Evolutionary conservation across 306 rosid species (phyloP), one percentile per base, ranked within the genome.

Genomic region (Medicago lupulina): DNA sequence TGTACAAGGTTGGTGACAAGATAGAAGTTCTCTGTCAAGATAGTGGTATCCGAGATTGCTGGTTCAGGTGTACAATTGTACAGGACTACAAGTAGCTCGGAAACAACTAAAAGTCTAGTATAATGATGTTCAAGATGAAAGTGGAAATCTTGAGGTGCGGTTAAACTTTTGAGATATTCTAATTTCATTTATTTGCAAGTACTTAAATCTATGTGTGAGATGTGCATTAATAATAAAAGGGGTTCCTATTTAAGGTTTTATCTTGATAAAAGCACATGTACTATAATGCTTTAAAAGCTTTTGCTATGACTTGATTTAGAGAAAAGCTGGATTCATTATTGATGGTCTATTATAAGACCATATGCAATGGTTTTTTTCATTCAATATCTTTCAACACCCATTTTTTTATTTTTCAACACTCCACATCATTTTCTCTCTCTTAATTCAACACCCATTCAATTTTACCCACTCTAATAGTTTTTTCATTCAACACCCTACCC

Each of bases 31-130:
- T 21, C 23, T 21, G 23, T 21, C 23, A 21, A 21, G 23, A 21
- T 1, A 21, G 23, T 73, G 99, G 99, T 83, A 95, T 95, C 81
- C 85, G 97, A 77, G 99, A 97, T 75, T 95, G 99, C 87, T 95
- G 99, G 99, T 95, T 95, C 86, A 89, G 96, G 81, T 95, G 99
- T 84, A 90, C 88, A 7, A 83, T 95, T 40, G 28, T 23, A 23
- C 28, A 23, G 28, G 28, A 23, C 62, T 88, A 86, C 88, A 86
- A 75, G 77, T 85, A 60, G 86, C 97, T 9, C 85, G 85, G 79
- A 95, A 92, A 67, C 92, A 87, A 78, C 71, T 95, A 72, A 89
- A 89, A 85, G 96, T 95, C 49, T 92, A 63, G 67, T 95, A 95
- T 16, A 83, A 86, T 75, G 99, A 95, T 70, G 77, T 95, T 83